Percentiles rank a stretch among this genome's conserved stretches.
Conservation (phyloP, 495 filamentous ascomycete species). For the Oleoguttula mirabilis region DNA sequence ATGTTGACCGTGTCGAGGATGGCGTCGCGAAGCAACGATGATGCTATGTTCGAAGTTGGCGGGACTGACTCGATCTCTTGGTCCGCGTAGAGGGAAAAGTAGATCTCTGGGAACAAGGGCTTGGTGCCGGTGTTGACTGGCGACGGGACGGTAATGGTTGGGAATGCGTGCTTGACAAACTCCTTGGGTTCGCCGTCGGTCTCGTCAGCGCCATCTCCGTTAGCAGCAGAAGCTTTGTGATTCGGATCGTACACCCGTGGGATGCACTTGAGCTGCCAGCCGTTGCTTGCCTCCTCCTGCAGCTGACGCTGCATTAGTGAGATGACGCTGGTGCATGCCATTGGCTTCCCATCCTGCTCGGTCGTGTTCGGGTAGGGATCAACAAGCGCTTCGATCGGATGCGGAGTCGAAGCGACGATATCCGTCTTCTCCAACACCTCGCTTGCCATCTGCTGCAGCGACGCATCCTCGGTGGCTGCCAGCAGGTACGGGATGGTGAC, state of each 20-base stretch:
- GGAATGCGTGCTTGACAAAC: conserved; percentile 49
- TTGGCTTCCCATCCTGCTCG: conserved; percentile 39
- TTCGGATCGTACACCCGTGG: conserved; percentile 53
- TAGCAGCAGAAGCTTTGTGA: neutral
- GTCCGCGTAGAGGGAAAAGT: conserved; percentile 78
- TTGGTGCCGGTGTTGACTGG: conserved; percentile 60
- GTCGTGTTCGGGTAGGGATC: conserved; percentile 54
- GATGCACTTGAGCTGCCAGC: conserved; percentile 68
- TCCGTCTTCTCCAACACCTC: conserved; percentile 84
- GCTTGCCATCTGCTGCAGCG: conserved; percentile 54
- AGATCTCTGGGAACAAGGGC: conserved; percentile 80
- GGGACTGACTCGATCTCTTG: conserved; percentile 92
- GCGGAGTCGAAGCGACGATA: conserved; percentile 74
- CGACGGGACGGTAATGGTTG: conserved; percentile 58
- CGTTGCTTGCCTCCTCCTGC: conserved; percentile 52
- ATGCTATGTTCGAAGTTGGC: conserved; percentile 56
- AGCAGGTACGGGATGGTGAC: conserved; percentile 87
- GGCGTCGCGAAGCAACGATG: conserved; percentile 70
- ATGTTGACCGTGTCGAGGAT: conserved; percentile 90
- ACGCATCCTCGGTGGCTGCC: conserved; percentile 49
- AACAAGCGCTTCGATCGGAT: conserved; percentile 68
- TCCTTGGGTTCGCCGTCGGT: conserved; percentile 24
- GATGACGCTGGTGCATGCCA: conserved; percentile 57
- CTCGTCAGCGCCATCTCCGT: conserved; percentile 35
- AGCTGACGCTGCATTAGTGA: conserved; percentile 75